Evolutionary conservation across 345 rosid genomes (phyloP), one percentile per base, ranked within the genome.

Genomic region (Eutrema heterophyllum): DNA sequence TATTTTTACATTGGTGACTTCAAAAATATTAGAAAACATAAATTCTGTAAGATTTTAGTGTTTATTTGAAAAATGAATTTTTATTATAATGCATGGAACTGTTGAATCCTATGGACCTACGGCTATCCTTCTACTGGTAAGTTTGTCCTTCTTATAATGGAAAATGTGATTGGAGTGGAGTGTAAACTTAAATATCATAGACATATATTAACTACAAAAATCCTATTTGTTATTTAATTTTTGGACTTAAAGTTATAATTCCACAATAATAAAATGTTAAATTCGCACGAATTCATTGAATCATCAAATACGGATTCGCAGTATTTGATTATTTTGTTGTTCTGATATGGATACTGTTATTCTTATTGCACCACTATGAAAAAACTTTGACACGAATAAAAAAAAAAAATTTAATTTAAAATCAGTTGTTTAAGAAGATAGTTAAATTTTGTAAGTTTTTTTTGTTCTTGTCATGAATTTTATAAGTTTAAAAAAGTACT

Each of bases 31-130:
- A 5, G 13, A 12, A 45, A 9, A 27, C 49, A 61, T 41, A n/a
- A 62, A 24, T 26, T 18, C 3, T 64, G 4, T 38, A n/a, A n/a
- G 7, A 35, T 49, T 49, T n/a, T 27, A 15, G 27, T 14, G 1
- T 41, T 49, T 16, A 9, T 5, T 4, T 24, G n/a, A 36, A 14
- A 43, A 63, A 15, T 62, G 16, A 33, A 18, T 15, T 30, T 5
- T 67, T 36, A 27, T 21, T 49, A 5, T 0, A 45, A 46, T 21
- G 58, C 10, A 73, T 66, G 45, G n/a, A 56, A 49, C 26, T 36
- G 72, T 57, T 7, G 60, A 74, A 2, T 27, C 60, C 52, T 48
- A 49, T 49, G 67, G 53, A 74, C 78, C 43, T 65, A 38, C 8
- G n/a, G 2, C n/a, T 16, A 45, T 35, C 6, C 45, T 43, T 46